These are phyloP conservation scores for Phyllosticta capitalensis DNA, from an alignment of 2,329 filamentous ascomycete species.

Conservation along the genomic window DNA sequence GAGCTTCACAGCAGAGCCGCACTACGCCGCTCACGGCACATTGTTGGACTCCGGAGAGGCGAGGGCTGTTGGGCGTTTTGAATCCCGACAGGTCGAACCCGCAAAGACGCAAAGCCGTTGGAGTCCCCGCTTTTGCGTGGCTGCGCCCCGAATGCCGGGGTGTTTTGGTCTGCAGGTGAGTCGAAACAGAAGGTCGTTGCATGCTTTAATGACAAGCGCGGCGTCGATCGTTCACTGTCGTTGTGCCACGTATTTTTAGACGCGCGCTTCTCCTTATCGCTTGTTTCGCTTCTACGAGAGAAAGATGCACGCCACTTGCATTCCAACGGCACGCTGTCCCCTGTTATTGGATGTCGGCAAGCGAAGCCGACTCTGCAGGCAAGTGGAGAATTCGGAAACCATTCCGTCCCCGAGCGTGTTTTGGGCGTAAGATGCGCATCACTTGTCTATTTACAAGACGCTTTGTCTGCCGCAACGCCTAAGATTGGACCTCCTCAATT, in stretches of 20 bases:
- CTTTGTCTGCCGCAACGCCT: too few relatives aligned
- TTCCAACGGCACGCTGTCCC: background rate
- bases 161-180: background rate
- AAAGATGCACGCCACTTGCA: background rate
- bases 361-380: background rate
- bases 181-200: background rate
- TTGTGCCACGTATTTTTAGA: background rate
- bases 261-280: background rate
- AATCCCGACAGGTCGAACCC: background rate
- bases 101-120: background rate
- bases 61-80: background rate
- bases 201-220: background rate
- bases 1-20: background rate
- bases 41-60: too few relatives aligned
- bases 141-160: background rate
- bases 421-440: too few relatives aligned
- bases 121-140: background rate
- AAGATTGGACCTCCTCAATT: too few relatives aligned
- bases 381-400: background rate
- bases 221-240: background rate
- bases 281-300: background rate
- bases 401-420: background rate
- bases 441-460: too few relatives aligned
- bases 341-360: background rate
- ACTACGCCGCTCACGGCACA: background rate